Percentiles rank a stretch among this genome's conserved stretches.
These are phyloP conservation scores for Phialophora macrospora DNA, from an alignment of 2,329 filamentous ascomycete species.

Conservation along the genomic window DNA sequence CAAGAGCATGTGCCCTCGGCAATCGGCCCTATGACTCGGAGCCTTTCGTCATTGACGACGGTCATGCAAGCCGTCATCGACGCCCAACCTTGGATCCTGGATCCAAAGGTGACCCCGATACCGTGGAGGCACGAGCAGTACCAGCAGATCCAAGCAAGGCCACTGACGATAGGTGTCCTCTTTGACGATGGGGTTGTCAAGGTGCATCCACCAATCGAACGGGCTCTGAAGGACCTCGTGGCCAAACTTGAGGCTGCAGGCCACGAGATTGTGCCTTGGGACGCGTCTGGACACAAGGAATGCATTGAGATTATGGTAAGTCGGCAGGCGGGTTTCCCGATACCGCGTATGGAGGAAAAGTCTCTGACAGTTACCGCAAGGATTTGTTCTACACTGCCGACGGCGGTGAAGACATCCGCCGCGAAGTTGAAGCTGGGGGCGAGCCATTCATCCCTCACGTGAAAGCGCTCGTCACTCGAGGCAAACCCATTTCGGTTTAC, in stretches of 20 bases:
- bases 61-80: constrained; percentile 45
- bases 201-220: constrained; percentile 37
- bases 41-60: constrained; percentile 56
- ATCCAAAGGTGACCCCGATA: constrained; percentile 60
- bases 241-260: constrained; percentile 52
- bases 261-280: constrained; percentile 53
- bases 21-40: constrained; percentile 64
- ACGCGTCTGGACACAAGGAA: constrained; percentile 32
- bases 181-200: constrained; percentile 37
- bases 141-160: constrained; percentile 53
- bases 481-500: constrained; percentile 63
- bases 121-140: constrained; percentile 60
- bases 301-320: constrained; percentile 44
- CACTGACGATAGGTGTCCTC: constrained; percentile 33
- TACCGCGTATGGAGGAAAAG: background rate
- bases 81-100: constrained; percentile 58
- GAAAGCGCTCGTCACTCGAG: constrained; percentile 60
- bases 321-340: constrained; percentile 48
- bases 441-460: constrained; percentile 67
- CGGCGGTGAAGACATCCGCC: constrained; percentile 66
- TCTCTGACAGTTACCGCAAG: constrained; percentile 35
- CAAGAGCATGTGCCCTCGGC: constrained; percentile 69
- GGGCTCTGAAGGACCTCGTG: constrained; percentile 25
- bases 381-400: constrained; percentile 67
- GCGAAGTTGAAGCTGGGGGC: constrained; percentile 59